These are phyloP conservation scores for Ogataea glucozyma DNA, from an alignment of 805 yeast genomes.

Conservation along the genomic window DNA sequence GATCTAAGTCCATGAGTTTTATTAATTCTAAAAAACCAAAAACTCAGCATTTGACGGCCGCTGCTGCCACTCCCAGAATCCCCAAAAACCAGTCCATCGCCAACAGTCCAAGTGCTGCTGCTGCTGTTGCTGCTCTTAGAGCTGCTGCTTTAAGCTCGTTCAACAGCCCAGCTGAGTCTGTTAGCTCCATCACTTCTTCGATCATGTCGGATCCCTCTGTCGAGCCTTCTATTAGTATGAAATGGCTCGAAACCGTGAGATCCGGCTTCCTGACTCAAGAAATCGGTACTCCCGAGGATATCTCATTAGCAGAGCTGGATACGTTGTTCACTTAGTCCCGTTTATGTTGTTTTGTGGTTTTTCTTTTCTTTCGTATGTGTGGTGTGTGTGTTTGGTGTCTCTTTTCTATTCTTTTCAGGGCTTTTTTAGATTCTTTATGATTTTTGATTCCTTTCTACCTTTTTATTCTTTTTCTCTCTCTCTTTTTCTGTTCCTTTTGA, in stretches of 20 bases:
- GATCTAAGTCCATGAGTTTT: conserved; percentile 68
- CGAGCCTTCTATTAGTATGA: conserved; percentile 45
- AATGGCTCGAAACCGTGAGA: conserved; percentile 73
- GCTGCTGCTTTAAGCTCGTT: conserved; percentile 62
- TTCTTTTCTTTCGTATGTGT: background rate
- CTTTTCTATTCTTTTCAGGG: conserved; percentile 8
- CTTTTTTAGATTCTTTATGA: conserved; percentile 10
- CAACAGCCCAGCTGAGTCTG: conserved; percentile 40
- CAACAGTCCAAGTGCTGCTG: conserved; percentile 64
- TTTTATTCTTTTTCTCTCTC: background rate
- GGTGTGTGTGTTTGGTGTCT: conserved; percentile 4
- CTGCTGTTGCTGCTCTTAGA: conserved; percentile 73
- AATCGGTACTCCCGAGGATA: conserved; percentile 76
- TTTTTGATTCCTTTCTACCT: conserved; percentile 1
- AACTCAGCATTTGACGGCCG: conserved; percentile 58
- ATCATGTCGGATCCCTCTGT: conserved; percentile 37
- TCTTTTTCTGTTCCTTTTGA: conserved; percentile 8
- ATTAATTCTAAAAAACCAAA: conserved; percentile 51
- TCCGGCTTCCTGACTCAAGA: conserved; percentile 78
- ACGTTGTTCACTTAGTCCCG: conserved; percentile 40
- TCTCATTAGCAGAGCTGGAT: conserved; percentile 69
- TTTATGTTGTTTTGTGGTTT: background rate
- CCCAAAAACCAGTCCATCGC: conserved; percentile 57
- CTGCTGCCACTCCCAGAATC: conserved; percentile 81
- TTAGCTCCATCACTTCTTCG: conserved; percentile 35